Conservation (phyloP, 805 yeast species). For the Myxozyma nipponensis region DNA sequence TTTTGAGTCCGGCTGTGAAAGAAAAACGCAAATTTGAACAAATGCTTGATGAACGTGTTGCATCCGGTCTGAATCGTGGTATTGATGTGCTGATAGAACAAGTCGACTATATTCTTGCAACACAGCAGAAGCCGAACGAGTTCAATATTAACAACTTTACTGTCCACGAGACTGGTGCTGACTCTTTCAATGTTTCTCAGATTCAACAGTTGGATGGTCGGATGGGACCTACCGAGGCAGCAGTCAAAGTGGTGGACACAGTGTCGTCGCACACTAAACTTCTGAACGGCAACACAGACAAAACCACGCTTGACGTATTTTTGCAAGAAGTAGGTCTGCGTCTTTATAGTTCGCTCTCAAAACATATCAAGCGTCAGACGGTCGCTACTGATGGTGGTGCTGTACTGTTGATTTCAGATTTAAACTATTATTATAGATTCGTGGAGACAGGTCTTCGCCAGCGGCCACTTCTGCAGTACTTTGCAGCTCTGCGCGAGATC, state of each 20-base stretch:
- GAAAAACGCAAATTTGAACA: slow-evolving; percentile 78
- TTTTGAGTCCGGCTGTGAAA: slow-evolving; percentile 70
- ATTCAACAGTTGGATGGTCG: slow-evolving; percentile 25
- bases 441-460: slow-evolving; percentile 51
- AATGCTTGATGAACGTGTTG: slow-evolving; percentile 80
- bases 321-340: slow-evolving; percentile 92
- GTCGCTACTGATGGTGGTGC: slow-evolving; percentile 77
- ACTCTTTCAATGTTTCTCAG: background rate
- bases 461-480: slow-evolving; percentile 58
- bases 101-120: slow-evolving; percentile 57
- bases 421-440: slow-evolving; percentile 74
- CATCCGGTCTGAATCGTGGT: slow-evolving; percentile 89
- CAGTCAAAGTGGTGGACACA: slow-evolving; percentile 56
- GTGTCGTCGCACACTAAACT: slow-evolving; percentile 68
- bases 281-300: slow-evolving; percentile 78
- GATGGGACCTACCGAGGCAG: slow-evolving; percentile 60
- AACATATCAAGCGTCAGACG: slow-evolving; percentile 66
- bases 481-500: slow-evolving; percentile 76
- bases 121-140: slow-evolving; percentile 41
- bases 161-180: slow-evolving; percentile 1
- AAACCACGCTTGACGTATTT: slow-evolving; percentile 82
- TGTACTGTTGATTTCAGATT: slow-evolving; percentile 56
- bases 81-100: slow-evolving; percentile 84
- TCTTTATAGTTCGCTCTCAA: slow-evolving; percentile 70
- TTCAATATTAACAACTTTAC: slow-evolving; percentile 14